phyloP scores from a whole-genome alignment of 441 rosid genomes.

The Populus hybrid region DNA sequence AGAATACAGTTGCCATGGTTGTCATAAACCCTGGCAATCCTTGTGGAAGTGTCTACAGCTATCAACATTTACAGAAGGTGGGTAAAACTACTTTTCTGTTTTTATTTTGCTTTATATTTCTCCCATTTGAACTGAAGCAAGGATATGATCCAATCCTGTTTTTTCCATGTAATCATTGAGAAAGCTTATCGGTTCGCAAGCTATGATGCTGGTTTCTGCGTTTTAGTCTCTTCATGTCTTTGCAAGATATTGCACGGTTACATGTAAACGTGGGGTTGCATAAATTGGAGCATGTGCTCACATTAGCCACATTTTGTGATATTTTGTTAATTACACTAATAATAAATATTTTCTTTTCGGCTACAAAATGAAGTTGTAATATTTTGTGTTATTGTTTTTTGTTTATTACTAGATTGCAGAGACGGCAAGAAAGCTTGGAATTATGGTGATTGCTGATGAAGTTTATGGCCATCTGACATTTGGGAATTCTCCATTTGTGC shows the following conservation, averaged over 20 bases:
- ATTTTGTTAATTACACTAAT: no score
- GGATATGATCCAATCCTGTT: background rate
- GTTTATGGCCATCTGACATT: constrained; percentile 51
- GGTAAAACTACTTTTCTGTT: background rate
- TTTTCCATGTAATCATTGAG: background rate
- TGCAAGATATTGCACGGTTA: background rate
- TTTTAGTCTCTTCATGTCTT: background rate
- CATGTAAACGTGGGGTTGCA: background rate
- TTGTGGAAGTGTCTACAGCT: constrained; percentile 56
- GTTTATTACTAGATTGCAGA: constrained; percentile 43
- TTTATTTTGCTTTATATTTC: background rate
- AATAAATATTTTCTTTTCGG: background rate
- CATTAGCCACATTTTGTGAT: background rate
- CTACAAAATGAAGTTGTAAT: background rate
- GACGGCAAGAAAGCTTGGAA: constrained; percentile 51
- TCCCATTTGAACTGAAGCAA: background rate
- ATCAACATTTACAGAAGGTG: constrained; percentile 53
- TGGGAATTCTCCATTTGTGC: constrained; percentile 50
- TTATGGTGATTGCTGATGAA: constrained; percentile 68
- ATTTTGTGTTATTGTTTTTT: background rate
- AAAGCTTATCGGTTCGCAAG: background rate
- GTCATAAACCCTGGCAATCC: constrained; percentile 59
- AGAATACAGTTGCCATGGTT: constrained; percentile 56
- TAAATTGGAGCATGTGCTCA: background rate
- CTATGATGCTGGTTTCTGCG: background rate